These are phyloP conservation scores for Phytophthora quininea DNA, from an alignment of 352 stramenopile genomes.

Conservation along the genomic window DNA sequence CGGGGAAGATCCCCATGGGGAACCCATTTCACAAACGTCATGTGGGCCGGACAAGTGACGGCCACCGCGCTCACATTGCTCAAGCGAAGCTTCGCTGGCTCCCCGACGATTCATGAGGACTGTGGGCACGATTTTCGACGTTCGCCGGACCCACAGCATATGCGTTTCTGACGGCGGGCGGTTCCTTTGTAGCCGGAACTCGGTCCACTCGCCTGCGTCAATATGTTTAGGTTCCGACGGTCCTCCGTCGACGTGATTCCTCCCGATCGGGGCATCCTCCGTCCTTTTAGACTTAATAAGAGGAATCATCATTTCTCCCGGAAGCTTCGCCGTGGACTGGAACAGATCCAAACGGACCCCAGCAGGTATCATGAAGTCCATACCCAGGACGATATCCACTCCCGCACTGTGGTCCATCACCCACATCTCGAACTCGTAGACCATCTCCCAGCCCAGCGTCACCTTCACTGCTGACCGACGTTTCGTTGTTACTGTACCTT, in stretches of 20 bases:
- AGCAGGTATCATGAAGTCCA: slow-evolving; percentile 3
- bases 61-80: too few relatives aligned
- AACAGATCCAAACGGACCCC: slow-evolving; percentile 1
- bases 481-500: too few relatives aligned
- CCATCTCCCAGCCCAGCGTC: slow-evolving; percentile 2
- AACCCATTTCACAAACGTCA: not conserved
- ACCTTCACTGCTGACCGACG: not conserved
- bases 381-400: not conserved
- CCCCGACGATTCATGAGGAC: not conserved
- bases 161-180: not conserved
- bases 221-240: not conserved
- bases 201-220: too few relatives aligned
- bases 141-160: not conserved
- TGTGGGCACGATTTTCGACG: not conserved
- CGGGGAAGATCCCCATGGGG: not conserved
- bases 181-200: not conserved
- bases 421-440: not conserved
- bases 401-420: not conserved
- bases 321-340: not conserved
- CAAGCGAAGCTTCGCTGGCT: too few relatives aligned
- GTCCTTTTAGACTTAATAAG: not conserved
- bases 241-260: not conserved
- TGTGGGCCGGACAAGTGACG: not conserved
- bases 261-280: not conserved
- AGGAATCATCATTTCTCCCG: not conserved